Base-by-base conservation (phyloP, 2,329 filamentous ascomycete genomes). In the Clarireedia paspali region DNA sequence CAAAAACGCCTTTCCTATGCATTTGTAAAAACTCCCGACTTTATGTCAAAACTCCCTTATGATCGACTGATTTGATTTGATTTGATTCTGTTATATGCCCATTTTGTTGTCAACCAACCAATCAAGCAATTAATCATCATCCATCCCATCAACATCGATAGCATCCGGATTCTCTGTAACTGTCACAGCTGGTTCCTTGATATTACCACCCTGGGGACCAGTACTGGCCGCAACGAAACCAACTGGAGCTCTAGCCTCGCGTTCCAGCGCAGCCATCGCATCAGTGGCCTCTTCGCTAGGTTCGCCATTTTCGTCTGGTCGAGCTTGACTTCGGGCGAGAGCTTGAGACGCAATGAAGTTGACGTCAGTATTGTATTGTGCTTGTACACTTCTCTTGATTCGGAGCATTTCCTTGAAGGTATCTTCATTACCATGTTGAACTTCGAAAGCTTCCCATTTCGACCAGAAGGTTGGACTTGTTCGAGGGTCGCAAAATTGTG, bases 401-500 rank as follows among this genome's bases (percentile, higher is more conserved):
- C 94, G 86, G 60, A 97, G 78, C 94, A 99, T 99, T 71, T 99
- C 94, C 76, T 96, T 96, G 79, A 95, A 99, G 0, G 95, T 99
- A 71, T 99, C 94, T 71, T 99, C 95, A 73, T 99, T 99, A 62
- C 94, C 94, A 68, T 99, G 94, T 70, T 95, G 88, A 23, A 97
- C 91, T 73, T 99, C 95, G 71, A 99, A 99, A 54, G 85, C 80
- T 72, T 99, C 94, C 94, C 94, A 99, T 70, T 92, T 95, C 65
- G 85, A 80, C 95, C 95, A 99, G 74, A 97, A 99, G 15, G 81
- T 84, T 6, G 88, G 85, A 63, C 89, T 91, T 14, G 90, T 95
- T 53, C 95, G 81, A 7, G 94, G 94, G 71, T 99, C 95, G 73
- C 91, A 96, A 73, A 97, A 99, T 70, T 99, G 94, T 45, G 89